Evolutionary conservation across 1,284 basidiomycete species (phyloP), one percentile per base, ranked within the genome.

Genomic region (Xanthoconium separans): DNA sequence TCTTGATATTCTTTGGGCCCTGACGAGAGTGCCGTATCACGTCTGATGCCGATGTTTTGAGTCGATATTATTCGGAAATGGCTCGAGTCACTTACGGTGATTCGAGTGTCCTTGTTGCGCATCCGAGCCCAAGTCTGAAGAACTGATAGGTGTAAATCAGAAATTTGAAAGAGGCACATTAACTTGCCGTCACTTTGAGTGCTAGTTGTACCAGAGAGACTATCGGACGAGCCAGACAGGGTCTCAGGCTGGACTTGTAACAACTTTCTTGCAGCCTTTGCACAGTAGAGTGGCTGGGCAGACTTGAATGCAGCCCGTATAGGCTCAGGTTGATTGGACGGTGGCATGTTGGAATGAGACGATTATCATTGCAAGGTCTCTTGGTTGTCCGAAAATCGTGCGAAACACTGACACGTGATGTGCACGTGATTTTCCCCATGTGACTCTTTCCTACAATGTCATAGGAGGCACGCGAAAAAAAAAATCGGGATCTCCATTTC

Each of bases 71-170:
- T 29, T 18, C 24, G 12, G 44, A 37, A 31, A 18, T 6, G 6
- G 22, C 4, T 12, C 6, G 16, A 18, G 11, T 8, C 15, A 6
- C 52, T 27, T 27, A 53, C 65, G 54, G 36, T 42, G 30, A 31
- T 42, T 42, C 6, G 30, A 36, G n/a, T 16, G 54, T n/a, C n/a
- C 44, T 44, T 6, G 41, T 24, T 39, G 29, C 43, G 20, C 22
- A 7, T 48, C 55, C 27, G 58, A 50, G 31, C 61, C 64, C 27
- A 64, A 64, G 44, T 57, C 65, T 66, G 47, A 20, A 47, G 44
- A 40, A 44, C 34, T 39, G 27, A 44, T 33, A 27, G 6, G 24
- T 8, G 8, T 15, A 24, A 24, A 31, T 60, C 20, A 46, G 43
- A 33, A 44, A 22, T 24, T 13, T 8, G 39, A 47, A 44, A 16